Evolutionary conservation across 768 basidiomycete species (phyloP).

Genomic region (Kondoa malvinella): DNA sequence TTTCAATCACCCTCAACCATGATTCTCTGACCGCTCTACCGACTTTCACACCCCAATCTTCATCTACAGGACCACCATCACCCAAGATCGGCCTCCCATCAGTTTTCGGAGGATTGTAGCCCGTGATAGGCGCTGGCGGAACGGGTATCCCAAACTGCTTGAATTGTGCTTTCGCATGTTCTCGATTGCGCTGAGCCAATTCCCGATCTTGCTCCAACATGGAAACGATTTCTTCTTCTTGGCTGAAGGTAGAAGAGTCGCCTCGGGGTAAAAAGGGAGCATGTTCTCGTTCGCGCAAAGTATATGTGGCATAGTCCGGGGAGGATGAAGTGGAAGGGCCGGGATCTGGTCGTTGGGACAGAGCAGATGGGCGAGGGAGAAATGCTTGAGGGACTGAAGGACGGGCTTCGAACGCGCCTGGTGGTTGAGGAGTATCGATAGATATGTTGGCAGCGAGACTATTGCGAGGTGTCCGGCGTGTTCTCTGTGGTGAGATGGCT

Average conservation of each 20-base stretch:
- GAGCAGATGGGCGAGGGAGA: neutral
- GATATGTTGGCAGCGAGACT: neutral
- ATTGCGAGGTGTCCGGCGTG: too few species aligned
- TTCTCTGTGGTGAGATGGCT: too few species aligned
- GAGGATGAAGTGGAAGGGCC: neutral
- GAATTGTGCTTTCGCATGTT: neutral
- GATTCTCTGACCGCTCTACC: neutral
- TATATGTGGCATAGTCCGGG: neutral
- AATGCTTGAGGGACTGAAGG: neutral
- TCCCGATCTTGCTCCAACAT: neutral
- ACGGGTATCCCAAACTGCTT: neutral
- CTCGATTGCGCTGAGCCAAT: neutral
- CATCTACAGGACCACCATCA: neutral
- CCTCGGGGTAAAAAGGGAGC: neutral
- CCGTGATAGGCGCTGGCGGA: neutral
- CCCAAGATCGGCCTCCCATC: neutral
- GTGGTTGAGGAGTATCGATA: neutral
- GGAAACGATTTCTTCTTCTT: neutral
- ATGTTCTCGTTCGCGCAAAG: neutral
- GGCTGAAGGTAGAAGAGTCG: neutral
- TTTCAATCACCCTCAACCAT: constrained; percentile 16
- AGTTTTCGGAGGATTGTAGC: neutral
- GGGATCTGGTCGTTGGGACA: neutral
- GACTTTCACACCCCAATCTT: neutral
- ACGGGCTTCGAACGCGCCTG: neutral